phyloP scores from a whole-genome alignment of 441 rosid species.

The Brassica balearica region DNA sequence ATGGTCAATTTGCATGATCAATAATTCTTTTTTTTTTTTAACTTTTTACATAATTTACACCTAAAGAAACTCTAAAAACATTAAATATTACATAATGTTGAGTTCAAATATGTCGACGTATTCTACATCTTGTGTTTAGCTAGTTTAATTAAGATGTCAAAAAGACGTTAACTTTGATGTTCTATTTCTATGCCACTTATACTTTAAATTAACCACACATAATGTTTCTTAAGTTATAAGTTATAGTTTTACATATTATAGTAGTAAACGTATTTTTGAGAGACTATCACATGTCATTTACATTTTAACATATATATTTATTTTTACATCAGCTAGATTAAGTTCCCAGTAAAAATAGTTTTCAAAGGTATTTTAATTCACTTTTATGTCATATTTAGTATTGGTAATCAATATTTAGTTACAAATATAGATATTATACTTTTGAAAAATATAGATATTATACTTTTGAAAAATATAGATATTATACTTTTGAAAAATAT shows the following conservation, averaged over 20 bases:
- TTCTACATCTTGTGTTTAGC: not conserved
- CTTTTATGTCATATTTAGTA: not conserved
- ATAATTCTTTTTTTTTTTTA: not conserved
- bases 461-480: not conserved
- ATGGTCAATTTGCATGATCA: not conserved
- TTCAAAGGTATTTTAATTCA: not conserved
- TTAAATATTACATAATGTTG: not conserved
- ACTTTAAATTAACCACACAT: not conserved
- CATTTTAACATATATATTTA: not conserved
- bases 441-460: not conserved
- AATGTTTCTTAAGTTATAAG: not conserved
- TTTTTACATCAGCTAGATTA: not conserved
- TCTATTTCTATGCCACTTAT: not conserved
- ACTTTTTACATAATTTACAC: not conserved
- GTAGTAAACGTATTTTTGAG: not conserved
- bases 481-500: not conserved
- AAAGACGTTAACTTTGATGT: not conserved
- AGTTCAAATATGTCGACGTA: not conserved
- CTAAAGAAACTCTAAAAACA: not conserved
- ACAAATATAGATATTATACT: not conserved
- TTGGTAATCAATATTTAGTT: not conserved
- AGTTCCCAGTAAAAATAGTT: not conserved
- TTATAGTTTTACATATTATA: not conserved
- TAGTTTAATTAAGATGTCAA: not conserved
- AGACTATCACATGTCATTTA: not conserved